These are phyloP conservation scores for Neurospora sp. DNA, from an alignment of 495 filamentous ascomycete species.

Conservation along the genomic window DNA sequence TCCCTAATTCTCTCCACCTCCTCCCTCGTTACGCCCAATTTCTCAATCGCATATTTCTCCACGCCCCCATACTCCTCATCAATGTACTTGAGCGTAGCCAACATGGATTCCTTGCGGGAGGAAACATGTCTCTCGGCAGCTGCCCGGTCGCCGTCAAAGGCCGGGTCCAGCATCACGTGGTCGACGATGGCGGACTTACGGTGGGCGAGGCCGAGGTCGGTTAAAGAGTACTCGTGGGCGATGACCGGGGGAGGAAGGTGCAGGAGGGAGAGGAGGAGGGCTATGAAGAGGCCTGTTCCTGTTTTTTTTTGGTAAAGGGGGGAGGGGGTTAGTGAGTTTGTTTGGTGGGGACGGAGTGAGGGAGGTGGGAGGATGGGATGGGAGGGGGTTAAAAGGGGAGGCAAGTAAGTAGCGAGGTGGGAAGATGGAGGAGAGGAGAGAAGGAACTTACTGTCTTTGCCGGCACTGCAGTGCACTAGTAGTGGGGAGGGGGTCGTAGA, in stretches of 20 bases:
- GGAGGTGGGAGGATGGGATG: not conserved
- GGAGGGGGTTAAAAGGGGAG: constrained; percentile 6
- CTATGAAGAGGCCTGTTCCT: constrained; percentile 49
- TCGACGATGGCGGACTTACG: constrained; percentile 34
- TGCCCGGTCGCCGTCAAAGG: constrained; percentile 31
- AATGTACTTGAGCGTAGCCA: constrained; percentile 40
- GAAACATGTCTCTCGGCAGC: constrained; percentile 40
- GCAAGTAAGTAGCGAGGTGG: no score
- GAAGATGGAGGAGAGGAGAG: no score
- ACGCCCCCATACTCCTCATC: constrained; percentile 43
- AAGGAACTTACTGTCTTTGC: constrained; percentile 22
- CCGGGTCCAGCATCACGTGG: constrained; percentile 30
- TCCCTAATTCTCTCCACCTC: constrained; percentile 37
- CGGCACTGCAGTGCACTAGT: constrained; percentile 27
- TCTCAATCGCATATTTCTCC: constrained; percentile 43
- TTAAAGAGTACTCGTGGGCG: constrained; percentile 53
- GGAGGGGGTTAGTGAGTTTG: no score
- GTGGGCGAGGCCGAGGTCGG: constrained; percentile 40
- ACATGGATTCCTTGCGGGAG: constrained; percentile 44
- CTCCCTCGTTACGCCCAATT: constrained; percentile 41
- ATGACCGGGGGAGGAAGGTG: constrained; percentile 46
- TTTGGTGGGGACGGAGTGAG: no score
- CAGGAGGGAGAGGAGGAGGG: constrained; percentile 47
- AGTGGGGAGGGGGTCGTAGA: constrained; percentile 16
- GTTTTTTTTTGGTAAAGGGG: no score